Percentiles rank a stretch among this genome's conserved stretches.
These are phyloP conservation scores for Epichloe scottii DNA, from an alignment of 2,329 filamentous ascomycete species.

Conservation along the genomic window DNA sequence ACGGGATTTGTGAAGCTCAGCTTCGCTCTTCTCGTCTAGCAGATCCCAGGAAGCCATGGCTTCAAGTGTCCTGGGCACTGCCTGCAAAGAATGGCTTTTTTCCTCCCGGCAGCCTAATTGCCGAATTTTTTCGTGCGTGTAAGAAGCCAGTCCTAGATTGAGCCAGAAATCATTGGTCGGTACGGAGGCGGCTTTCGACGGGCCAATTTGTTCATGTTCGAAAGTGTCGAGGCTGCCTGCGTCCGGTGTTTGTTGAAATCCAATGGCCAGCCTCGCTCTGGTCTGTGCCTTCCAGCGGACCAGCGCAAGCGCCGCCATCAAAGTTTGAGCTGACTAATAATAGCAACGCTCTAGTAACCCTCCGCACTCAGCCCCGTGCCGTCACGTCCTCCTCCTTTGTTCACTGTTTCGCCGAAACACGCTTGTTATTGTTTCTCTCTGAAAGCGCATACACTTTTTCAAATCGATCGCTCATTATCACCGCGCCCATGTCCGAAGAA, in stretches of 20 bases:
- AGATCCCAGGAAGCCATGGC: slow-evolving; percentile 46
- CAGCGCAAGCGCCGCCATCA: neutral
- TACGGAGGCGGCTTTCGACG: too few species aligned
- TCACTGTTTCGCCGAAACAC: neutral
- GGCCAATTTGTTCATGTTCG: too few species aligned
- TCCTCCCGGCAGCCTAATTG: neutral
- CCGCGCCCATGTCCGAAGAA: slow-evolving; percentile 31
- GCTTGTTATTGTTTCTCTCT: neutral
- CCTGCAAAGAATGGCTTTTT: neutral
- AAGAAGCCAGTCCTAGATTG: too few species aligned
- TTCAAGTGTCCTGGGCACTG: neutral
- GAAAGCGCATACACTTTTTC: neutral
- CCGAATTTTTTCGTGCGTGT: neutral
- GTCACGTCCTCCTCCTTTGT: neutral
- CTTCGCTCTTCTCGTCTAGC: slow-evolving; percentile 63
- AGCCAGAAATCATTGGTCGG: too few species aligned
- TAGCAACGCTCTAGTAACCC: too few species aligned
- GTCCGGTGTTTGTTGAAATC: too few species aligned
- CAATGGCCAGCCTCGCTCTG: too few species aligned
- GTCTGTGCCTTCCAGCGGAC: neutral
- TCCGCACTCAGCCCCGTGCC: too few species aligned
- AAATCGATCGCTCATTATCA: neutral
- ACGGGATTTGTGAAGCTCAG: slow-evolving; percentile 75
- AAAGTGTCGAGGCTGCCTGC: too few species aligned
- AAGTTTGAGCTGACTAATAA: too few species aligned